These are phyloP conservation scores for Blakeslea trispora DNA, from an alignment of 371 early-diverging fungal genomes.

Conservation along the genomic window DNA sequence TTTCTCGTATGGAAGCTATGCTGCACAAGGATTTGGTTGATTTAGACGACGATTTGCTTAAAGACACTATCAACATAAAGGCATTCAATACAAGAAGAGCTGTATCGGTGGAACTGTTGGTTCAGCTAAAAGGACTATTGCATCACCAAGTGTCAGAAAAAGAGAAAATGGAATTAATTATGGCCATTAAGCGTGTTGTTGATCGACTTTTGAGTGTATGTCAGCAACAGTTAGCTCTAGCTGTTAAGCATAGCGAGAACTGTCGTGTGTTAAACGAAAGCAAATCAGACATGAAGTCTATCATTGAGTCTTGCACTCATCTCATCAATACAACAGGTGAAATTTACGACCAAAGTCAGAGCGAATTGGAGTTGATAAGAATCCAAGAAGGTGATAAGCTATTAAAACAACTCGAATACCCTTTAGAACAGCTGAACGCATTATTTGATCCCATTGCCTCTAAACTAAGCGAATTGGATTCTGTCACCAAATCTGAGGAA, in stretches of 20 bases:
- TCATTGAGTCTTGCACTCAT: not conserved
- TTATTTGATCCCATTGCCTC: slow-evolving; percentile 2
- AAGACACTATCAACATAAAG: slow-evolving; percentile 4
- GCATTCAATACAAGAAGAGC: not conserved
- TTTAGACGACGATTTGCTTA: slow-evolving; percentile 6
- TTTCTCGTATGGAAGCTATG: not conserved
- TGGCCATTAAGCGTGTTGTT: not conserved
- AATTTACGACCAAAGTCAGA: not conserved
- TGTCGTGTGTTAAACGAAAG: not conserved
- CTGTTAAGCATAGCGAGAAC: not conserved
- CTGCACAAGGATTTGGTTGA: not conserved
- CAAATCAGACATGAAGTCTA: not conserved
- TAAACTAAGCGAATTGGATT: not conserved
- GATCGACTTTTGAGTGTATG: not conserved
- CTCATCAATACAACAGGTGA: not conserved
- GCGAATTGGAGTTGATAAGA: slow-evolving; percentile 5
- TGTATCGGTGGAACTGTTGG: not conserved
- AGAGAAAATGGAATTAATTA: slow-evolving; percentile 1
- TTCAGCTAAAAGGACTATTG: not conserved
- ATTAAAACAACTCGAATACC: not conserved
- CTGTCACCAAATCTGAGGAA: slow-evolving; percentile 3
- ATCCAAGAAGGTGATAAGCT: not conserved
- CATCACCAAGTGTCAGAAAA: not conserved
- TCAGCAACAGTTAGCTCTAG: not conserved
- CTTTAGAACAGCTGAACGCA: not conserved